Base-by-base conservation (phyloP, 1,139 yeast species). In the Candida sojae region DNA sequence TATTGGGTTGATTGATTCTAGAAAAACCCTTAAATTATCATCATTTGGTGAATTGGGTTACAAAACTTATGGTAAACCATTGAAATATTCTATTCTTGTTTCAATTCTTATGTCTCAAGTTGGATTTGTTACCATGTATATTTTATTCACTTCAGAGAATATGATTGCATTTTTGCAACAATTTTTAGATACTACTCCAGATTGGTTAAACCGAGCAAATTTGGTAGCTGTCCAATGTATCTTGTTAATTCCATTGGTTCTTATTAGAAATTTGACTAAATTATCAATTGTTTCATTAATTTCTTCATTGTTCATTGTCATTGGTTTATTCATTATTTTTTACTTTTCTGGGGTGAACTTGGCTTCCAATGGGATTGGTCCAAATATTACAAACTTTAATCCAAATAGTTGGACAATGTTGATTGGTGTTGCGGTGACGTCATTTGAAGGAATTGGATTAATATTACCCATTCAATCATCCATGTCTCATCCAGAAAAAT, bases 401-500 rank as follows among this genome's bases (percentile, higher is more conserved):
- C 55, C 78, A n/a, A 73, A 77, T 42, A 70, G 78, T 49, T 87
- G 91, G 86, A 80, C 92, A 1, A 71, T 87, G 71, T 83, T 86
- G 54, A 80, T 87, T 49, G 95, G 95, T 4, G 89, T 88, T 2
- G 92, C 92, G 0, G 89, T 87, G 21, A 86, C 88, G 50, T 84
- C 93, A 1, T 87, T 85, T 59, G 95, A 87, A 68, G 95, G 95
- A 0, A 85, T 87, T 52, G 93, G 95, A 0, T 69, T 87, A 39
- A 84, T 87, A 44, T 78, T 87, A 37, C 95, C 93, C 0, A 86
- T 87, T 31, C 90, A 87, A 60, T 81, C 86, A 47, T 81, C 92
- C 3, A 87, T 87, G 93, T 78, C 73, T 42, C 68, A 82, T 46
- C 95, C 93, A 2, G 84, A 84, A 56, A 76, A 84, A 55, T 87